Evolutionary conservation across 2,329 filamentous ascomycete species (phyloP).

Genomic region (Domatiomyces catenatus): DNA sequence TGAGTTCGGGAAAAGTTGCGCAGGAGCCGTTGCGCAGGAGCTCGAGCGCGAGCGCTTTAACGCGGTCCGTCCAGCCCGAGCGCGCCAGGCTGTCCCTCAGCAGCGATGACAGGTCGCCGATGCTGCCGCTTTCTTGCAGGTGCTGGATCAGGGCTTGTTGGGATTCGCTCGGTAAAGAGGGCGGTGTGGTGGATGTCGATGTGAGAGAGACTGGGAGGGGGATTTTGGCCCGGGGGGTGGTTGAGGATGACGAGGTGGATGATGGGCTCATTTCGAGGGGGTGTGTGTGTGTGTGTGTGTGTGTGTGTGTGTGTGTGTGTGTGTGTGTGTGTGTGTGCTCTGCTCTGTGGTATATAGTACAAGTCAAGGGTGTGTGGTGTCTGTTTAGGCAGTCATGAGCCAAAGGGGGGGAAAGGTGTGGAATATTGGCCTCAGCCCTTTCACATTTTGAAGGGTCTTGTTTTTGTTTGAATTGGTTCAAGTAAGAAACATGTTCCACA

Average conservation of each 20-base stretch:
- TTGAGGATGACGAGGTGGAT: constrained; percentile 1
- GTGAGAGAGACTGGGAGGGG: constrained; percentile 10
- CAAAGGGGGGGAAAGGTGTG: not conserved
- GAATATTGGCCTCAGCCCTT: not conserved
- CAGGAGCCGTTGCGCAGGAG: constrained; percentile 44
- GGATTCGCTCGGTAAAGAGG: constrained; percentile 6
- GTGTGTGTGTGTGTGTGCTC: no score
- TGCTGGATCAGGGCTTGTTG: constrained; percentile 13
- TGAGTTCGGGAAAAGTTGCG: constrained; percentile 41
- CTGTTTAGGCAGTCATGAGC: not conserved
- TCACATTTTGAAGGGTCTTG: not conserved
- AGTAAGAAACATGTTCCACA: not conserved
- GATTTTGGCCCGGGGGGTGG: constrained; percentile 2
- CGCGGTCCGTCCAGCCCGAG: constrained; percentile 42
- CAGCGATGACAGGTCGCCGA: constrained; percentile 40
- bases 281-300: no score
- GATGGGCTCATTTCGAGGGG: no score
- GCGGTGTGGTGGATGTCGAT: constrained; percentile 2
- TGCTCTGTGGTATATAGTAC: not conserved
- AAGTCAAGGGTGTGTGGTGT: not conserved
- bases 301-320: no score
- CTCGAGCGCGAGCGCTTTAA: constrained; percentile 39
- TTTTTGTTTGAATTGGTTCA: not conserved
- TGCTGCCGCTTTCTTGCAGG: constrained; percentile 25
- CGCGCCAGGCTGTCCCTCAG: constrained; percentile 41